A percentile compares a stretch with the other conserved stretches of the same genome.
These are phyloP conservation scores for Edaphochlamys debaryana DNA, from an alignment of 139 green algal species.

Conservation along the genomic window DNA sequence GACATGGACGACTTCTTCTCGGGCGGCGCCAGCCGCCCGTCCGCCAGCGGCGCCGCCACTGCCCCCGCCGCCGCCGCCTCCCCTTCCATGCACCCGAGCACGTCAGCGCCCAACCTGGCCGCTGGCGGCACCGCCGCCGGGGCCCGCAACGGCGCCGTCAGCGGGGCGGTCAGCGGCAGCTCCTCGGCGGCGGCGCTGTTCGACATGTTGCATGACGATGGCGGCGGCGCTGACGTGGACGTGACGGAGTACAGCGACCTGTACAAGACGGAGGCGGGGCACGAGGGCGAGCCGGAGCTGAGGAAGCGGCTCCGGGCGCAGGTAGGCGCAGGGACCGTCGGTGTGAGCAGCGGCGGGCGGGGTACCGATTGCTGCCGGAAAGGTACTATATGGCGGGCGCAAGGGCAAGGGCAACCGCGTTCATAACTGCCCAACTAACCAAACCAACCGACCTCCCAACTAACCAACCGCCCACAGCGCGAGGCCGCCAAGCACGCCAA, in stretches of 20 bases:
- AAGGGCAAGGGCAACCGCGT: no score
- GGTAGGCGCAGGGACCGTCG: no score
- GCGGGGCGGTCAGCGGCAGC: background rate
- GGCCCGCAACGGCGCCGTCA: no score
- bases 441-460: no score
- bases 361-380: no score
- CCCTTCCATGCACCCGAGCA: slow-evolving; percentile 12
- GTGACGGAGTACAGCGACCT: slow-evolving; percentile 40
- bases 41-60: background rate
- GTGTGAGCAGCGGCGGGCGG: no score
- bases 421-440: background rate
- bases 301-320: slow-evolving; percentile 35
- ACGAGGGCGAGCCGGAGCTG: slow-evolving; percentile 55
- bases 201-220: slow-evolving; percentile 21
- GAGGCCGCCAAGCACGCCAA: slow-evolving; percentile 62
- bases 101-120: slow-evolving; percentile 7
- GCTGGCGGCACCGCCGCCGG: background rate
- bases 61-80: background rate
- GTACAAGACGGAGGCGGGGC: slow-evolving; percentile 37
- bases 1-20: slow-evolving; percentile 65
- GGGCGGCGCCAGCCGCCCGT: slow-evolving; percentile 37
- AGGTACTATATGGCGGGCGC: no score
- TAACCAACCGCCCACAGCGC: slow-evolving; percentile 36
- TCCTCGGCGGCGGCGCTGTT: background rate
- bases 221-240: slow-evolving; percentile 9